phyloP scores from a whole-genome alignment of 805 yeast species.

The Saccharomyces kudriavzevii region DNA sequence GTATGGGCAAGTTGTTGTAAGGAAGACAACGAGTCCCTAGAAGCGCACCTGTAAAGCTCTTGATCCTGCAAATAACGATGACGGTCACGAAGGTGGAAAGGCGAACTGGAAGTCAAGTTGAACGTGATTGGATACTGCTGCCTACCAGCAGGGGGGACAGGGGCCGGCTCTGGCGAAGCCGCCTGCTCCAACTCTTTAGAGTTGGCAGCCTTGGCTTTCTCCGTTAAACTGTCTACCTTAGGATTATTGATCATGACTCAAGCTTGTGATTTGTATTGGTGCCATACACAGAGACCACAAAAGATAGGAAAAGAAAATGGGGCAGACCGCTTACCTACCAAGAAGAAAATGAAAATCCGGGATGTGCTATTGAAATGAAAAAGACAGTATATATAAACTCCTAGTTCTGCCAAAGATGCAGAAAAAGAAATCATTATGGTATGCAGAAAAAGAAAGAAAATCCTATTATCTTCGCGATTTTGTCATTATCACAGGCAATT shows the following conservation, averaged over 20 bases:
- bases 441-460: background rate
- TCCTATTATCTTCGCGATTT: background rate
- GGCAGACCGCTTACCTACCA: background rate
- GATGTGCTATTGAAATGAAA: background rate
- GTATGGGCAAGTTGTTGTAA: slow-evolving; percentile 4
- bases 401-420: background rate
- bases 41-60: slow-evolving; percentile 14
- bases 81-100: background rate
- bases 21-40: slow-evolving; percentile 21
- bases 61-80: background rate
- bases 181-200: slow-evolving; percentile 10
- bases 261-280: background rate
- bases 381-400: background rate
- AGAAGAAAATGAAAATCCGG: background rate
- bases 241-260: background rate
- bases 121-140: slow-evolving; percentile 5
- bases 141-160: slow-evolving; percentile 6
- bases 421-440: background rate
- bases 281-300: background rate
- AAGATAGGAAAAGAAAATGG: background rate
- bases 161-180: slow-evolving; percentile 3
- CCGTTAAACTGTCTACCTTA: slow-evolving; percentile 5
- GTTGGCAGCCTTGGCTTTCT: slow-evolving; percentile 6
- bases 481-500: background rate
- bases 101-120: background rate